Conservation (phyloP, 2,329 filamentous ascomycete genomes). For the Fusarium nodosum region DNA sequence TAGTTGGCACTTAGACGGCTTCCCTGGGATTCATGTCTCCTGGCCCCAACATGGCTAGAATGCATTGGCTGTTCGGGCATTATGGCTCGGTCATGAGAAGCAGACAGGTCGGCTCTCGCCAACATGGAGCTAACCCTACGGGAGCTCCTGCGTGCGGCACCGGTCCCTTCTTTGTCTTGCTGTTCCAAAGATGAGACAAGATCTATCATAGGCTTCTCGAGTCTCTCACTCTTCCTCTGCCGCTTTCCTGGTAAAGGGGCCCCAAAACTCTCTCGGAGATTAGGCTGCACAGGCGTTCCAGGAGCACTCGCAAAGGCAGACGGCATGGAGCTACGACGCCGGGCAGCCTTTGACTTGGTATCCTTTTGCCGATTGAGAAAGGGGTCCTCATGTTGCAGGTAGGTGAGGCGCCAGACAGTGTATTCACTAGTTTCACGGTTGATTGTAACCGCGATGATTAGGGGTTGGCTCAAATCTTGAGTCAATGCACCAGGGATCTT, state of each 20-base stretch:
- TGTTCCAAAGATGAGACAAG: conserved; percentile 79
- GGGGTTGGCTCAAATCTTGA: conserved; percentile 59
- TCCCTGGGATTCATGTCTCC: conserved; percentile 79
- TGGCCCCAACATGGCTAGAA: conserved; percentile 60
- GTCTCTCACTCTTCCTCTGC: conserved; percentile 64
- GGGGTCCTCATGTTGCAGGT: conserved; percentile 76
- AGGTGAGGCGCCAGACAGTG: conserved; percentile 86
- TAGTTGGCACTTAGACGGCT: conserved; percentile 60
- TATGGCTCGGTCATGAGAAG: conserved; percentile 83
- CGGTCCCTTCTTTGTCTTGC: conserved; percentile 68
- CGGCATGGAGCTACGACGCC: conserved; percentile 75
- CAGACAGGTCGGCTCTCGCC: conserved; percentile 86
- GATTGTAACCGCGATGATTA: conserved; percentile 83
- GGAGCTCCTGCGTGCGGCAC: conserved; percentile 70
- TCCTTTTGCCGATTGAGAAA: conserved; percentile 63
- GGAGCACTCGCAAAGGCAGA: conserved; percentile 78
- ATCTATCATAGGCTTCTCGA: conserved; percentile 70
- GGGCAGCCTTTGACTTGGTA: conserved; percentile 61
- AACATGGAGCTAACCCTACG: conserved; percentile 92
- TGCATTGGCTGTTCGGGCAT: conserved; percentile 76
- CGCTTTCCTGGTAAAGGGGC: conserved; percentile 67
- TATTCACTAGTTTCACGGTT: conserved; percentile 83
- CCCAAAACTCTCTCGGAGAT: conserved; percentile 83
- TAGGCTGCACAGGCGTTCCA: conserved; percentile 80
- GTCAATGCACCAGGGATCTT: conserved; percentile 65